A percentile compares a stretch with the other conserved stretches of the same genome.
Conservation (phyloP, 106 monocot genomes). For the Dendrobium chrysotoxum region DNA sequence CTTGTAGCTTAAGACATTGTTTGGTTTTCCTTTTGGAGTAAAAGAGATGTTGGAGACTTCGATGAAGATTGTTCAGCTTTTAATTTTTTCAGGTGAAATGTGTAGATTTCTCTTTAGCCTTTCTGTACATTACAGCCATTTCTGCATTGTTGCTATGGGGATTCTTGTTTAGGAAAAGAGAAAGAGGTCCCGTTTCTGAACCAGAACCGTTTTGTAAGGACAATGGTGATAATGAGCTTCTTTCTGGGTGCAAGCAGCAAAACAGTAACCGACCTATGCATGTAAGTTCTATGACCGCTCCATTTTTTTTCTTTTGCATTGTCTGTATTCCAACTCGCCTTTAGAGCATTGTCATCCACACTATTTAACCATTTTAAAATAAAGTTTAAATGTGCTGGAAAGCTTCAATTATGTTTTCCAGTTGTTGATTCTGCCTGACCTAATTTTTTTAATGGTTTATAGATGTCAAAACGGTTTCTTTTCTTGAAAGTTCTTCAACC, state of each 20-base stretch:
- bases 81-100: constrained; percentile 65
- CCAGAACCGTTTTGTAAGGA: constrained; percentile 31
- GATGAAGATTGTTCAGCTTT: neutral
- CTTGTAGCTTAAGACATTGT: neutral
- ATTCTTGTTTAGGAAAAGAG: constrained; percentile 28
- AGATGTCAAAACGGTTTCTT: constrained; percentile 9
- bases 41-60: neutral
- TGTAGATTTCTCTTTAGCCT: constrained; percentile 59
- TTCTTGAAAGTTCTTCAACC: constrained; percentile 18
- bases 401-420: neutral
- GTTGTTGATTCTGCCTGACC: neutral
- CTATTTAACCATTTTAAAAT: neutral
- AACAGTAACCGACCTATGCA: constrained; percentile 12
- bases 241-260: constrained; percentile 34
- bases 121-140: constrained; percentile 45
- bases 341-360: neutral
- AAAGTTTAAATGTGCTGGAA: neutral
- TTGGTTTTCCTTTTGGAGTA: neutral
- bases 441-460: neutral
- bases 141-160: constrained; percentile 46
- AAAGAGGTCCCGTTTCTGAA: constrained; percentile 20
- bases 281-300: constrained; percentile 22
- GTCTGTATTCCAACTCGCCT: neutral
- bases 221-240: constrained; percentile 28
- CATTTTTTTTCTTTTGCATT: neutral